A percentile compares a stretch with the other conserved stretches of the same genome.
These are phyloP conservation scores for Phytophthora brassicae DNA, from an alignment of 352 stramenopile genomes.

Conservation along the genomic window DNA sequence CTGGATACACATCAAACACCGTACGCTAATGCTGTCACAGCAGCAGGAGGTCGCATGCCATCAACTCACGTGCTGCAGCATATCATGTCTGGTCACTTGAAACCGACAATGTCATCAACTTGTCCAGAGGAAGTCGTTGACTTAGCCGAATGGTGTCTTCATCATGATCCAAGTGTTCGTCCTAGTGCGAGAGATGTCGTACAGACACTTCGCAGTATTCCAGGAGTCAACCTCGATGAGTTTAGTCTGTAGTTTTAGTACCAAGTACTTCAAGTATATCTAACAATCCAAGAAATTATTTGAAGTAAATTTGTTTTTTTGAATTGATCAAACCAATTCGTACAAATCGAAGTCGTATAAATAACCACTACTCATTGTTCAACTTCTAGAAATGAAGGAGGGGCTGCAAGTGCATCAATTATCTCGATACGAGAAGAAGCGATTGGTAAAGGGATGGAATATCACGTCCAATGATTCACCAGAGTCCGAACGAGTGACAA, in stretches of 20 bases:
- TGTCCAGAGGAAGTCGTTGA: constrained; percentile 37
- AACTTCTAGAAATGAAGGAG: constrained; percentile 16
- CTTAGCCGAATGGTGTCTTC: constrained; percentile 34
- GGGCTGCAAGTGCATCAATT: constrained; percentile 25
- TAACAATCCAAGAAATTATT: too few species aligned
- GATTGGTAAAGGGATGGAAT: constrained; percentile 37
- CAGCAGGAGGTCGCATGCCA: constrained; percentile 13
- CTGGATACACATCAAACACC: constrained; percentile 51
- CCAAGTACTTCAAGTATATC: not conserved
- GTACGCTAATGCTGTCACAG: constrained; percentile 25
- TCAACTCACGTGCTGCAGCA: constrained; percentile 37
- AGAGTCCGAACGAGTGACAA: not conserved
- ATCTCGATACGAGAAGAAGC: constrained; percentile 41
- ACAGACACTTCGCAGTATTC: constrained; percentile 20
- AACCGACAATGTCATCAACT: constrained; percentile 25
- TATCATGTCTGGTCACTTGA: constrained; percentile 30
- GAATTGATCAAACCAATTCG: too few species aligned
- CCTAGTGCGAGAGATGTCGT: constrained; percentile 31
- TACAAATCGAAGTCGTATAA: constrained; percentile 10
- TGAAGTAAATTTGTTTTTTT: too few species aligned
- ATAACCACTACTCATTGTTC: constrained; percentile 4
- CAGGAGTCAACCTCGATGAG: constrained; percentile 21
- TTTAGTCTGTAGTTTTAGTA: constrained; percentile 32
- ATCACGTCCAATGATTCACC: not conserved
- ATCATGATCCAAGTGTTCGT: constrained; percentile 27